phyloP scores from a whole-genome alignment of 768 basidiomycete species.

The Cystoderma amianthinum region DNA sequence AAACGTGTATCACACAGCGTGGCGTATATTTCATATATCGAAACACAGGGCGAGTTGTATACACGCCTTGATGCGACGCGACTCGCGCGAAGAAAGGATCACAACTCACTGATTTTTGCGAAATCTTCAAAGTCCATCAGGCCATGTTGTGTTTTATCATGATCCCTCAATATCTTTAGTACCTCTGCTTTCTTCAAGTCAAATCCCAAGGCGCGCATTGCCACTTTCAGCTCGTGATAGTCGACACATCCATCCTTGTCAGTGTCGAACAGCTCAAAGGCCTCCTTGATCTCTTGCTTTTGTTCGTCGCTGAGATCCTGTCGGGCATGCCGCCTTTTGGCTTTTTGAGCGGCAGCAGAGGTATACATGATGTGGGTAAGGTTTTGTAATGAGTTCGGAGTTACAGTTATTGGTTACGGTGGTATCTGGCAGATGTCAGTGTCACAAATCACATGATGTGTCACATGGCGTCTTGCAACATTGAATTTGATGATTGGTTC shows the following conservation, averaged over 20 bases:
- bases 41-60: conserved; percentile 5
- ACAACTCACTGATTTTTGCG: conserved; percentile 78
- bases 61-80: background rate
- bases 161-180: conserved; percentile 86
- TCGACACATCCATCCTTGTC: conserved; percentile 96
- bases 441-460: conserved; percentile 1
- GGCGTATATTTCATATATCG: no score
- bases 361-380: conserved; percentile 58
- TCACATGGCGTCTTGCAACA: background rate
- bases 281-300: conserved; percentile 96
- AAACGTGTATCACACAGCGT: no score
- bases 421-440: background rate
- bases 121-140: conserved; percentile 94
- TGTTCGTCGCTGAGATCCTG: conserved; percentile 86
- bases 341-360: conserved; percentile 66
- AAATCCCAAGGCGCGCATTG: conserved; percentile 96
- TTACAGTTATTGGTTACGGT: background rate
- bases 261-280: conserved; percentile 97
- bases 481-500: background rate
- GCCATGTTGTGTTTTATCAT: conserved; percentile 76
- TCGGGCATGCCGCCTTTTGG: conserved; percentile 65
- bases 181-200: conserved; percentile 99
- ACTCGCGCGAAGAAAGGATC: background rate
- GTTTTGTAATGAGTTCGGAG: conserved; percentile 2
- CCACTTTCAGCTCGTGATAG: conserved; percentile 98